Evolutionary conservation across 169 alveolate species (phyloP), one percentile per base, ranked within the genome.

Genomic region (Plasmodium inui): DNA sequence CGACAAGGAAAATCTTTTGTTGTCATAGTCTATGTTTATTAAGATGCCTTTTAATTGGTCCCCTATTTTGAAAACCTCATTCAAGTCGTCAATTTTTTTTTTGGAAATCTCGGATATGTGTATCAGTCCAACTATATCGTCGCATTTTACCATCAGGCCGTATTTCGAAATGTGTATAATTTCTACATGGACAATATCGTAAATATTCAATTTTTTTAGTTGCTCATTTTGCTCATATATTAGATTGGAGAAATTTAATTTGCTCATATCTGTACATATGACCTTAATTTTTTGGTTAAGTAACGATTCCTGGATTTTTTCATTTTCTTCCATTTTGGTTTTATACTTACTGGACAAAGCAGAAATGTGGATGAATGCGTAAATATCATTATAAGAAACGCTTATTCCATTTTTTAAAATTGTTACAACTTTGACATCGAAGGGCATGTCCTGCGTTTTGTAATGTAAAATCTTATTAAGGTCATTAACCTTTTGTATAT

Each of bases 401-500:
- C 44, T 79, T 89, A 89, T 32, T 9, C 94, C 94, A 79, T 89
- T 89, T 89, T 89, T 89, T 79, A 89, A 57, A 57, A 89, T 26
- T 4, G 90, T 34, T 2, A 78, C 19, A 53, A 89, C 94, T 19
- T 57, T n/a, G 4, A 91, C 95, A n/a, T 80, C 91, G 83, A 91
- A 91, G 26, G 95, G 95, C 4, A 50, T 41, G 10, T 82, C 92
- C 53, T 91, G 79, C 26, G 85, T 91, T 57, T 91, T 80, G 78
- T 57, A 82, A 30, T 71, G 78, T 67, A 91, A 71, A 46, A 91
- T 91, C 22, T 67, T 91, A 82, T 91, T 91, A 32, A 91, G 81
- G 67, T 91, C 95, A 82, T 91, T 91, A 71, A 91, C 84, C 83
- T 91, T 91, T 71, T 91, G 95, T 17, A 91, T 91, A 91, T 91